Base-by-base conservation (phyloP, 345 rosid species). In the Murraya koenigii region DNA sequence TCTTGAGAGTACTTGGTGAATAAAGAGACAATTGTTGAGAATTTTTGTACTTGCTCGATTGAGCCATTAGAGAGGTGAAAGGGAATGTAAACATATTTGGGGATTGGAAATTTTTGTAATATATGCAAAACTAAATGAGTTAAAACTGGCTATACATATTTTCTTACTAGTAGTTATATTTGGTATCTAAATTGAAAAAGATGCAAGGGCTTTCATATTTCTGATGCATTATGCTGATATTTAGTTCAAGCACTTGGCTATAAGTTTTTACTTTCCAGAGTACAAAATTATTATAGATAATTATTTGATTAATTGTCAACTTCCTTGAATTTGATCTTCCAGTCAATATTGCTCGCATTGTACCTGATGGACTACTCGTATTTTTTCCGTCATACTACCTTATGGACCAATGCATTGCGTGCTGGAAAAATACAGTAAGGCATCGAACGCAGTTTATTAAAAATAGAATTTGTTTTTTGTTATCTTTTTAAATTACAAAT, bases 371-470 rank as follows among this genome's bases (percentile, higher is more conserved):
- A 70, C 79, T 96, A 80, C 97, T 96, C 66, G 88, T 96, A 63
- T 96, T 94, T 87, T 96, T 96, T 80, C 98, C 98, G 28, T 94
- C 98, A 35, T 96, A 96, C 88, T 92, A 94, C 86, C 89, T 94
- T 78, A 77, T 96, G 89, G 97, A 96, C 62, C 89, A 89, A 80
- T 92, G 93, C 85, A 90, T 94, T 77, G 81, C 78, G 63, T 96
- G 85, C 85, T 96, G 99, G 99, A 94, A 94, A 86, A 88, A 88
- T 82, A 79, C 28, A 90, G 97, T 90, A 86, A 86, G 86, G 72
- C 81, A 71, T 84, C 71, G 65, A 79, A 77, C 74, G 7, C 65
- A 76, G 61, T 68, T 55, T 55, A 17, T 68, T 73, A 82, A 59
- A 56, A 52, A 68, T 71, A 72, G 72, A 74, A 70, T 15, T 59